These are phyloP conservation scores for Monosporascus sp. DNA, from an alignment of 2,329 filamentous ascomycete species.

Conservation along the genomic window DNA sequence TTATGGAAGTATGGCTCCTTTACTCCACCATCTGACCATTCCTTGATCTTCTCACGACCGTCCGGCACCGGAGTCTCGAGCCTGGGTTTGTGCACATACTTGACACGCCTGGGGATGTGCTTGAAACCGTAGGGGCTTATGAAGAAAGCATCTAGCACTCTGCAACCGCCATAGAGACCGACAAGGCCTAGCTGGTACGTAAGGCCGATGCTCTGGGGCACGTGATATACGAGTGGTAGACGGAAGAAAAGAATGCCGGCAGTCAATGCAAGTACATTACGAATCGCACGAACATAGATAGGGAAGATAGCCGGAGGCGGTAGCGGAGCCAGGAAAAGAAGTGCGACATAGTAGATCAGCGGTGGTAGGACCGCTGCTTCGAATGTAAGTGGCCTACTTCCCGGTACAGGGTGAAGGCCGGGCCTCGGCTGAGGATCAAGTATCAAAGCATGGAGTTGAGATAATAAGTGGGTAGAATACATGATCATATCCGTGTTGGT, in stretches of 20 bases:
- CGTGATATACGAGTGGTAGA: slow-evolving; percentile 35
- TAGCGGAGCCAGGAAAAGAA: slow-evolving; percentile 34
- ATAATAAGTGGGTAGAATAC: neutral
- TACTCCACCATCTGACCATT: slow-evolving; percentile 12
- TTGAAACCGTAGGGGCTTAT: slow-evolving; percentile 34
- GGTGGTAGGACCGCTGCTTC: slow-evolving; percentile 33
- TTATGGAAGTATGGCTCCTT: slow-evolving; percentile 5
- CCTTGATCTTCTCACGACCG: slow-evolving; percentile 2
- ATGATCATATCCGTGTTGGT: neutral
- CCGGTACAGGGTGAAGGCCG: slow-evolving; percentile 35
- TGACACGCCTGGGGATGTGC: slow-evolving; percentile 35
- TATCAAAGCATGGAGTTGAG: slow-evolving; percentile 21
- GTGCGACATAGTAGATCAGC: slow-evolving; percentile 35
- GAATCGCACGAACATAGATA: slow-evolving; percentile 23
- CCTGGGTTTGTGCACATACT: slow-evolving; percentile 31
- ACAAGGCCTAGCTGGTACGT: slow-evolving; percentile 39
- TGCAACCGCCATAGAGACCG: slow-evolving; percentile 34
- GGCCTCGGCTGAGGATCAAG: slow-evolving; percentile 24
- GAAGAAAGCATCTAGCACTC: slow-evolving; percentile 39
- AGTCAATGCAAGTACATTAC: slow-evolving; percentile 30
- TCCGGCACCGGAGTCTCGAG: slow-evolving; percentile 21
- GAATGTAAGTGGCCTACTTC: slow-evolving; percentile 32
- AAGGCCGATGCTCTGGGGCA: slow-evolving; percentile 38
- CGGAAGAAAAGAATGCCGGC: slow-evolving; percentile 35
- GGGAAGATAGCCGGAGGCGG: slow-evolving; percentile 30